phyloP scores from a whole-genome alignment of 331 rosid species.

The Pyrus hybrid region DNA sequence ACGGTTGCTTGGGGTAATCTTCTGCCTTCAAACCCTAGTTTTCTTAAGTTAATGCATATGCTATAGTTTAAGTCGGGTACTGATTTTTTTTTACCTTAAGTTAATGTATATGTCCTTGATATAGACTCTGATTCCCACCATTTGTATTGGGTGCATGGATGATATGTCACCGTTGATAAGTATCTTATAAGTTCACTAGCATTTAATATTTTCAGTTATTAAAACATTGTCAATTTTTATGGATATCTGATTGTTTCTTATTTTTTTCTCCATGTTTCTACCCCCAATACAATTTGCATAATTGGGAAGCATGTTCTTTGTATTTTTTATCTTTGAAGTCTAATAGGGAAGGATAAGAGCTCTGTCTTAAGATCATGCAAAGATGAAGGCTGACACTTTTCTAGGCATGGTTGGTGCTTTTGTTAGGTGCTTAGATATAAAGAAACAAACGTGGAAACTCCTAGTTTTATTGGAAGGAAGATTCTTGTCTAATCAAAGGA shows the following conservation, averaged over 20 bases:
- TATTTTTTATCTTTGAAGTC: background rate
- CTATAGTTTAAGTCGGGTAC: background rate
- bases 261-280: background rate
- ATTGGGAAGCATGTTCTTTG: background rate
- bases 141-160: background rate
- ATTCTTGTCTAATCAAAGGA: background rate
- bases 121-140: background rate
- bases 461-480: background rate
- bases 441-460: background rate
- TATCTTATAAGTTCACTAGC: background rate
- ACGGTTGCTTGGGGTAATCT: slow-evolving; percentile 90
- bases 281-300: background rate
- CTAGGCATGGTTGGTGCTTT: background rate
- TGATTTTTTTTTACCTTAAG: background rate
- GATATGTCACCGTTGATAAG: background rate
- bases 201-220: background rate
- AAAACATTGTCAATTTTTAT: background rate
- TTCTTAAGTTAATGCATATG: background rate
- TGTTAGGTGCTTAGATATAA: background rate
- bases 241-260: background rate
- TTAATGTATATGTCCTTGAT: background rate
- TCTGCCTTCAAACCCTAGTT: background rate
- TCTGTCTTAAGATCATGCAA: background rate
- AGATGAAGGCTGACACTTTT: background rate
- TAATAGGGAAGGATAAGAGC: background rate